Evolutionary conservation across 73 alveolate genomes (phyloP).

Genomic region (Paramecium sonneborni): DNA sequence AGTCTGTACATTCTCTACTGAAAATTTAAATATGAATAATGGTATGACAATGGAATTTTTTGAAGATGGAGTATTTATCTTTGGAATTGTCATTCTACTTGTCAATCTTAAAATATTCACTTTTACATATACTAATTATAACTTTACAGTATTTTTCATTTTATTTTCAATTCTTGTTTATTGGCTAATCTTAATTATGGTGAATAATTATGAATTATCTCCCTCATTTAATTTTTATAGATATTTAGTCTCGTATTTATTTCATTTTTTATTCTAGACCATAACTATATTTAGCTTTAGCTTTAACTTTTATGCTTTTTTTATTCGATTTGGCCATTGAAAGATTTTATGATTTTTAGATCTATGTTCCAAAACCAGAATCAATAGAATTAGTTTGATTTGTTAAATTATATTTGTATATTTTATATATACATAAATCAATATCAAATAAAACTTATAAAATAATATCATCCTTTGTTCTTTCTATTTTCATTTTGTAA

Average conservation of each 20-base stretch:
- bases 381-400: slow-evolving; percentile 37
- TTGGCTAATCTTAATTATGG: slow-evolving; percentile 9
- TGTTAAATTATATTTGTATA: neutral
- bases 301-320: slow-evolving; percentile 1
- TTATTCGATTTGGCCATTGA: slow-evolving; percentile 25
- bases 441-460: no score
- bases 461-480: no score
- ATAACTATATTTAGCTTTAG: neutral
- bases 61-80: slow-evolving; percentile 37
- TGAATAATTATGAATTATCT: neutral
- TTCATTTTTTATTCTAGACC: slow-evolving; percentile 21
- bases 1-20: neutral
- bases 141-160: slow-evolving; percentile 24
- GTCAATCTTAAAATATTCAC: slow-evolving; percentile 49
- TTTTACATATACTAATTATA: slow-evolving; percentile 50
- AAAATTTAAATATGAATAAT: neutral
- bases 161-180: slow-evolving; percentile 5
- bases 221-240: slow-evolving; percentile 23
- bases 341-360: slow-evolving; percentile 8
- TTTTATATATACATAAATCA: no score
- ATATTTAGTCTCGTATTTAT: neutral
- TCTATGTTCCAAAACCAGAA: neutral
- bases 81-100: neutral
- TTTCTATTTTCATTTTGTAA: no score
- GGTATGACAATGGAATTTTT: slow-evolving; percentile 29